A percentile compares a stretch with the other conserved stretches of the same genome.
phyloP scores from a whole-genome alignment of 2,329 filamentous ascomycete genomes.

The Penicillium sp. region DNA sequence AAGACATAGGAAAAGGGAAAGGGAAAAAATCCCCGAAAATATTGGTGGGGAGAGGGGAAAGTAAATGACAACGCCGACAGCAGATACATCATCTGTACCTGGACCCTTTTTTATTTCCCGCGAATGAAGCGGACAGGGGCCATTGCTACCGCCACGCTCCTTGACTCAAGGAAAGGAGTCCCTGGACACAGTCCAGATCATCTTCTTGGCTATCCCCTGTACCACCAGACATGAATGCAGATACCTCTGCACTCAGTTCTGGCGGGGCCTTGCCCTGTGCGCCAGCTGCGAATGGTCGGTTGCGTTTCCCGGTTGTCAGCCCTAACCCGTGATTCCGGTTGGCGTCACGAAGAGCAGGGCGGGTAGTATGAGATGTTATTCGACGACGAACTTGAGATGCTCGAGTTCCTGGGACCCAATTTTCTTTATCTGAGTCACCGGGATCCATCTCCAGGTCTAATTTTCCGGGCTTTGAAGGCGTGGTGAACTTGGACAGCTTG shows the following conservation, averaged over 20 bases:
- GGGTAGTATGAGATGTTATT: constrained; percentile 28
- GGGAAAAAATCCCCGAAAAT: constrained; percentile 15
- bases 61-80: constrained; percentile 6
- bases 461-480: constrained; percentile 30
- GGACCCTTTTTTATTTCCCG: not conserved
- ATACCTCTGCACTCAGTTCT: constrained; percentile 64
- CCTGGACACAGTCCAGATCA: constrained; percentile 86
- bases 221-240: constrained; percentile 68
- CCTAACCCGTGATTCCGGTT: constrained; percentile 29
- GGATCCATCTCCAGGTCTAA: constrained; percentile 49
- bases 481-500: constrained; percentile 26
- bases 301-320: constrained; percentile 29
- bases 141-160: constrained; percentile 76
- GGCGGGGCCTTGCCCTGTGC: constrained; percentile 38
- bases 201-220: constrained; percentile 65
- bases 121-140: not conserved
- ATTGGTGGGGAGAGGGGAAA: constrained; percentile 19
- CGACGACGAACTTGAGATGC: constrained; percentile 41
- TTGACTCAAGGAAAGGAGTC: constrained; percentile 83
- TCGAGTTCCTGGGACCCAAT: constrained; percentile 64
- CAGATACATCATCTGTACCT: not conserved
- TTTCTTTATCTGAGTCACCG: constrained; percentile 92
- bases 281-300: constrained; percentile 26
- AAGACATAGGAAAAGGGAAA: constrained; percentile 13
- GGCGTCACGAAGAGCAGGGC: constrained; percentile 49